Evolutionary conservation across 306 rosid genomes (phyloP), one percentile per base, ranked within the genome.

Genomic region (Betula pendula): DNA sequence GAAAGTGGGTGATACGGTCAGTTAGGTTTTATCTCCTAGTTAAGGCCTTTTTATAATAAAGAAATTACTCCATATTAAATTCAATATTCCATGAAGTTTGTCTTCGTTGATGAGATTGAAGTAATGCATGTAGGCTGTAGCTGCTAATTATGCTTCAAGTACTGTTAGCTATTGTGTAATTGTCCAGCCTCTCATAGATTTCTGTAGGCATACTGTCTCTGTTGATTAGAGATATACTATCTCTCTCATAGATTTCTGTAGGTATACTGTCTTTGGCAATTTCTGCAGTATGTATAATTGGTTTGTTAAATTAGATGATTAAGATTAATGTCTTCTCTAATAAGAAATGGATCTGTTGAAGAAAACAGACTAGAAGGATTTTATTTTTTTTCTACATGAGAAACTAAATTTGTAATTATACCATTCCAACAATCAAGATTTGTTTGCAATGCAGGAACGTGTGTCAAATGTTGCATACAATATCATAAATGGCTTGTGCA

Each of bases 401-500:
- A 48, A 73, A 77, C 45, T 1, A 10, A 49, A 63, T n/a, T 20
- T 40, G n/a, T 11, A 44, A 13, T 27, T 43, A 1, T 19, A 65
- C 48, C 14, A 62, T 31, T 8, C 48, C 22, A 53, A 60, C 52
- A 22, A 71, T 4, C n/a, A 15, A 24, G 44, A 33, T 31, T 40
- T 55, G 1, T 55, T 63, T 78, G 72, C 42, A 79, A 69, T 72
- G 77, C 90, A 87, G 97, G 86, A 90, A 77, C 86, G 92, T 58
- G 67, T 89, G 49, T 93, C 94, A 42, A 92, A 89, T 56, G 72
- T 87, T 31, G 94, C 82, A 40, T 92, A 90, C 72, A 82, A 84
- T 43, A 51, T 90, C 55, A 84, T 70, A 12, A 90, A 88, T 62
- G 90, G 90, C 27, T 0, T 78, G 50, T 90, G 92, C 83, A 79